phyloP scores from a whole-genome alignment of 2,329 filamentous ascomycete genomes.

The Cylindrodendrum hubeiense region DNA sequence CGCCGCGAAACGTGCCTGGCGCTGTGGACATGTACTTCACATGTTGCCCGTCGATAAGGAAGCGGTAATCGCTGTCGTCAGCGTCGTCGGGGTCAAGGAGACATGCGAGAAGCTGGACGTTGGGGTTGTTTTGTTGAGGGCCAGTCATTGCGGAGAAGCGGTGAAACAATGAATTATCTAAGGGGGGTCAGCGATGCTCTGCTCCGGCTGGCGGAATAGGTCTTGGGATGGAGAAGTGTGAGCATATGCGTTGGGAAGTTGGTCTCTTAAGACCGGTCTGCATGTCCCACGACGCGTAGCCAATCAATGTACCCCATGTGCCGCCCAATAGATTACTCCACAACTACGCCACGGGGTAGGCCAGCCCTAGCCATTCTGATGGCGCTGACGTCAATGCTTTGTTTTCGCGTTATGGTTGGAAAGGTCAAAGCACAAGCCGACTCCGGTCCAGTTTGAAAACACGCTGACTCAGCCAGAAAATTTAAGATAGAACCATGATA shows the following conservation, averaged over 20 bases:
- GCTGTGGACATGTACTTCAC: conserved; percentile 43
- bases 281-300: background rate
- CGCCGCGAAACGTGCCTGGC: conserved; percentile 39
- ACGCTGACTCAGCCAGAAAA: too few species aligned
- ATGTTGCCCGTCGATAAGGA: conserved; percentile 40
- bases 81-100: conserved; percentile 40
- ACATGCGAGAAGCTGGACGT: conserved; percentile 43
- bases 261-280: background rate
- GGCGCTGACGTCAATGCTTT: too few species aligned
- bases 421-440: too few species aligned
- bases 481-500: too few species aligned
- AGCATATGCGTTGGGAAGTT: background rate
- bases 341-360: too few species aligned
- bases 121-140: conserved; percentile 31
- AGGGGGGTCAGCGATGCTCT: conserved; percentile 5
- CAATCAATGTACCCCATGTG: conserved; percentile 1
- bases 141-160: conserved; percentile 6
- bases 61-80: conserved; percentile 44
- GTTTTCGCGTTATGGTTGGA: too few species aligned
- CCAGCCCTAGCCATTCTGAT: too few species aligned
- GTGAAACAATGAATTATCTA: background rate
- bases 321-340: background rate
- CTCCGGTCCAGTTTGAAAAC: too few species aligned
- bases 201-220: conserved; percentile 2
- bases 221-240: background rate